Conservation (phyloP, 2,329 filamentous ascomycete species). For the Kalmusia sp. region DNA sequence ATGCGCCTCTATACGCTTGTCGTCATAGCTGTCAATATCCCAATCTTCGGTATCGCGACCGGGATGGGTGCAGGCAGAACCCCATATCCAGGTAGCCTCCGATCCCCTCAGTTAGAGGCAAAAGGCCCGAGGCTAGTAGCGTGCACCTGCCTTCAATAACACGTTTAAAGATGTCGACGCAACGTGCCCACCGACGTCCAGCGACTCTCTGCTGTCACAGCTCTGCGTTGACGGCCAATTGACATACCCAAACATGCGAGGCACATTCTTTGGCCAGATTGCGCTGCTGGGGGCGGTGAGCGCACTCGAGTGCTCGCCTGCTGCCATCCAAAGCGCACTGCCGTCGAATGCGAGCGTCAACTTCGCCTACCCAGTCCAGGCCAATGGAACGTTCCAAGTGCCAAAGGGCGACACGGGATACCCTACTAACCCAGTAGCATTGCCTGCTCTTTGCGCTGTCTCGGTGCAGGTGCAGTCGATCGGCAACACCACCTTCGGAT, state of each 20-base stretch:
- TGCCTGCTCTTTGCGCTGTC: slow-evolving; percentile 49
- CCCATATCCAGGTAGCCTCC: slow-evolving; percentile 6
- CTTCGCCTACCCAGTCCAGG: slow-evolving; percentile 39
- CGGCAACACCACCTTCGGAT: slow-evolving; percentile 44
- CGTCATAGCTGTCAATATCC: not conserved
- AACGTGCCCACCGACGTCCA: not conserved
- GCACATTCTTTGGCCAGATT: slow-evolving; percentile 18
- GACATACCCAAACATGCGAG: not conserved
- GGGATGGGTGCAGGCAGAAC: slow-evolving; percentile 1
- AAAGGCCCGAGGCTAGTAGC: not conserved
- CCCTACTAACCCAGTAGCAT: slow-evolving; percentile 45
- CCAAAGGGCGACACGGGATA: slow-evolving; percentile 48
- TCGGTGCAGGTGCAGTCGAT: slow-evolving; percentile 46
- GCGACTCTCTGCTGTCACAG: not conserved
- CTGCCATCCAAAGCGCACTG: slow-evolving; percentile 42
- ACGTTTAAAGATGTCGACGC: slow-evolving; percentile 1
- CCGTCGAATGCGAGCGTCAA: slow-evolving; percentile 45
- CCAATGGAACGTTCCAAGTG: slow-evolving; percentile 49
- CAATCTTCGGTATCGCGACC: not conserved
- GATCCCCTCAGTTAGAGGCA: slow-evolving; percentile 4
- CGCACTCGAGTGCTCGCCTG: slow-evolving; percentile 40
- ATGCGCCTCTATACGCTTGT: not conserved
- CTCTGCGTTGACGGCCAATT: not conserved
- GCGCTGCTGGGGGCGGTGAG: slow-evolving; percentile 25
- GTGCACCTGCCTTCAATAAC: not conserved